A percentile compares a stretch with the other conserved stretches of the same genome.
phyloP scores from a whole-genome alignment of 306 rosid species.

The Quercus engelmannii region DNA sequence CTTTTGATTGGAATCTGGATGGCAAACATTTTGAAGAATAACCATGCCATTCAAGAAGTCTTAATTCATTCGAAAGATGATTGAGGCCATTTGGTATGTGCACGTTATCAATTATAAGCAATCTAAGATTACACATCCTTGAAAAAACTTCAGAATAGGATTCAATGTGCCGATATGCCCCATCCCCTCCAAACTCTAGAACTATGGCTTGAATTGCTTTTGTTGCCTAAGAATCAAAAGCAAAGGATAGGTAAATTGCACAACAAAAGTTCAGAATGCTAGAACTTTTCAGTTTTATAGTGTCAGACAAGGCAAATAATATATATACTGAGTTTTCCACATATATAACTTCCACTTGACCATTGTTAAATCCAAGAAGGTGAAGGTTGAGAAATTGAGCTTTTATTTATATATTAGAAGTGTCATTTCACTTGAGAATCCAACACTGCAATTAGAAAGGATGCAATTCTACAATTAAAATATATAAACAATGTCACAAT shows the following conservation, averaged over 20 bases:
- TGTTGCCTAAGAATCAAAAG: not conserved
- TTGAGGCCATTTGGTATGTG: not conserved
- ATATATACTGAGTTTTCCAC: no score
- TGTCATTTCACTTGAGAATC: no score
- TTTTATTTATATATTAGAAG: not conserved
- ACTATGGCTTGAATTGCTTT: not conserved
- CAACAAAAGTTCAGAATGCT: not conserved
- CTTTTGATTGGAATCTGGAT: no score
- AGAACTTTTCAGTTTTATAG: no score
- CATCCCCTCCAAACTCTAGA: not conserved
- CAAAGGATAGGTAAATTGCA: no score
- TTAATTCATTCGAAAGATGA: not conserved
- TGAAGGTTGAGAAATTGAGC: no score
- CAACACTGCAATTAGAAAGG: no score
- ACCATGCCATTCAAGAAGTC: not conserved
- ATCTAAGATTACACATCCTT: slow-evolving; percentile 2
- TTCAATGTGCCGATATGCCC: not conserved
- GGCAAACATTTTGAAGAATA: not conserved
- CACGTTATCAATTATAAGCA: not conserved
- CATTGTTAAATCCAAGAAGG: no score
- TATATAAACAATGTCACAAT: no score
- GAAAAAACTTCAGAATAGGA: not conserved
- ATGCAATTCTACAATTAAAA: no score
- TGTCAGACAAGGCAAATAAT: no score
- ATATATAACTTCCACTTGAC: no score